Base-by-base conservation (phyloP, 768 basidiomycete genomes). In the Naganishia vishniacii region DNA sequence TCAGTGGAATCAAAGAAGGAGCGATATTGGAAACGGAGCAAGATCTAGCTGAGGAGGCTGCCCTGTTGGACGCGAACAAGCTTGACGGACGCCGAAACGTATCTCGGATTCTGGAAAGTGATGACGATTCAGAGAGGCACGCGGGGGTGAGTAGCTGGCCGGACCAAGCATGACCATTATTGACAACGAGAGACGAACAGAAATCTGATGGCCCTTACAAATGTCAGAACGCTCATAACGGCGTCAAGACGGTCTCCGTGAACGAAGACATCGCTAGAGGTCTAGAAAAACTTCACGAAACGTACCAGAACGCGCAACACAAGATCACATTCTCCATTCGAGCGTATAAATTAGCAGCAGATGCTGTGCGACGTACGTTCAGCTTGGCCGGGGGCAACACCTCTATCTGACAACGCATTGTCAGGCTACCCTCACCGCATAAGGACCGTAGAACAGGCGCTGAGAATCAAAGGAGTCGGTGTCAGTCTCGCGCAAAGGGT, bases 391-490 rank as follows among this genome's bases (percentile, higher is more conserved):
- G n/a, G n/a, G n/a, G n/a, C n/a, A n/a, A n/a, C n/a, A n/a, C n/a
- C n/a, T n/a, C n/a, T n/a, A n/a, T n/a, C 12, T 26, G 45, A 48
- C 13, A 15, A n/a, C n/a, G 25, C 32, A 7, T 20, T 23, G 26
- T 20, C 49, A 74, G 73, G 70, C 18, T 68, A 67, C n/a, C 64
- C 64, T 4, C 69, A 66, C 47, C 71, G 68, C 7, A 71, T 76
- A 29, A 69, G 53, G n/a, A 68, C 62, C 16, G 64, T 67, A 1
- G 59, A 64, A 20, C 70, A 72, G 25, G 73, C 72, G 1, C 25
- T 49, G 23, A 61, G 62, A 18, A 65, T 77, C 18, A 71, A 71
- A 40, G 72, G 73, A 4, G 72, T 77, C 8, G 75, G 74, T 4
- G 51, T 68, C 13, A 63, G 65, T 16, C 59, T 77, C 7, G 71